Evolutionary conservation across 2,329 filamentous ascomycete species (phyloP).

Genomic region (Monilinia fructigena): DNA sequence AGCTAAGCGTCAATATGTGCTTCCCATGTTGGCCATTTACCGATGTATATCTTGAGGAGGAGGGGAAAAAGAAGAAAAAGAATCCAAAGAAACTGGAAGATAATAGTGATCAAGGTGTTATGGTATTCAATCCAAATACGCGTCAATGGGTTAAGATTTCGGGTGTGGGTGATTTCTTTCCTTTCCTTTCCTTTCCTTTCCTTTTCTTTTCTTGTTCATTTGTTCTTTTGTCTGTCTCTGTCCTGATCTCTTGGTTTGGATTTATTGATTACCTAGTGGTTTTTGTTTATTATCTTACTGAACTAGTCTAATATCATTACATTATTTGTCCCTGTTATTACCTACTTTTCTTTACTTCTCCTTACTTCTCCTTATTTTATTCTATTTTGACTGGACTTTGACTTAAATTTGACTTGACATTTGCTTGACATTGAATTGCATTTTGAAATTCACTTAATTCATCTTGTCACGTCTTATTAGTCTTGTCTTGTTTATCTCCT

Average conservation of each 20-base stretch:
- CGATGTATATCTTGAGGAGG: slow-evolving; percentile 34
- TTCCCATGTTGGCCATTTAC: slow-evolving; percentile 32
- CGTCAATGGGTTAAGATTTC: slow-evolving; percentile 27
- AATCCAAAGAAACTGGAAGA: neutral
- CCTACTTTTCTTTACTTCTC: too few relatives aligned
- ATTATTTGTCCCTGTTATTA: too few relatives aligned
- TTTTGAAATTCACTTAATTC: too few relatives aligned
- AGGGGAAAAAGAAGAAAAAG: slow-evolving; percentile 25
- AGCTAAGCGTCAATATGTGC: slow-evolving; percentile 26
- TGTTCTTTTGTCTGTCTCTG: neutral
- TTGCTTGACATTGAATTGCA: too few relatives aligned
- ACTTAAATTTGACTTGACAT: too few relatives aligned
- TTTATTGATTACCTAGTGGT: too few relatives aligned
- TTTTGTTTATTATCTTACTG: neutral
- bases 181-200: neutral
- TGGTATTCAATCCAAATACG: slow-evolving; percentile 29
- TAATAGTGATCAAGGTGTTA: slow-evolving; percentile 16
- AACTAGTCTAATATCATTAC: neutral
- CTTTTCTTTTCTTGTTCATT: neutral
- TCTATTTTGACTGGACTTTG: too few relatives aligned
- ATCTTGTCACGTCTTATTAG: too few relatives aligned
- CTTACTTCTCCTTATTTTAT: too few relatives aligned
- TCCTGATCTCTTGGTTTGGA: too few relatives aligned
- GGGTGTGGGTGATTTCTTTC: slow-evolving; percentile 24
- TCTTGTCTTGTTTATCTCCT: too few relatives aligned